Evolutionary conservation across 2,329 filamentous ascomycete genomes (phyloP), one percentile per base, ranked within the genome.

Genomic region (Paraphoma sp.): DNA sequence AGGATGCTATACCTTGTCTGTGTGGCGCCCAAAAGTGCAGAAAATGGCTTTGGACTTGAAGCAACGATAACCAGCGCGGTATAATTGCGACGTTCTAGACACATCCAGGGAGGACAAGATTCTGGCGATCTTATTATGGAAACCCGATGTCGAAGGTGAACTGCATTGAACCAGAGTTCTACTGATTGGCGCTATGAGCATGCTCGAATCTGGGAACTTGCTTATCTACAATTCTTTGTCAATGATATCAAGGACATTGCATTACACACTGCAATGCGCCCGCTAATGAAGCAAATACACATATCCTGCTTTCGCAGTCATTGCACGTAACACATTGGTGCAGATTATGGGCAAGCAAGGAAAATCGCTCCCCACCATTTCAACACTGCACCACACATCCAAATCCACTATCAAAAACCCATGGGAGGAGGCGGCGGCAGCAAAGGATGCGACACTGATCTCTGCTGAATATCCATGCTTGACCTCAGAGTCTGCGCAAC

Each of bases 11-110:
- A 36, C 72, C 71, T 2, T 84, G 82, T 63, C 74, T 77, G 14
- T 94, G 91, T 65, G 85, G 87, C 1, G 85, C 87, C 45, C 68
- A 78, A 36, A 87, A 87, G 16, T 94, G 91, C 67, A 81, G 90
- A 41, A 87, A 87, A 1, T 91, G 82, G 71, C 70, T 93, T 41
- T 93, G 90, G 89, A 76, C 72, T 33, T 80, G 45, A 61, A 44
- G 48, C 23, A 23, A 5, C 23, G 23, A 23, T 23, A 5, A 23
- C 5, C 23, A 23, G 23, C 23, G 23, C 23, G 23, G 23, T 3
- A 23, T 2, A 3, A 23, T 23, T 23, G 23, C 23, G 23, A 23
- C 5, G 23, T 23, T 23, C 23, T 23, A 23, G 23, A 23, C 23
- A 23, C 23, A 23, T 23, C 23, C 23, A 23, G 23, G 5, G 23